Evolutionary conservation across 164 flowering plant genomes (phyloP).

Genomic region (Aristolochia fimbriata): DNA sequence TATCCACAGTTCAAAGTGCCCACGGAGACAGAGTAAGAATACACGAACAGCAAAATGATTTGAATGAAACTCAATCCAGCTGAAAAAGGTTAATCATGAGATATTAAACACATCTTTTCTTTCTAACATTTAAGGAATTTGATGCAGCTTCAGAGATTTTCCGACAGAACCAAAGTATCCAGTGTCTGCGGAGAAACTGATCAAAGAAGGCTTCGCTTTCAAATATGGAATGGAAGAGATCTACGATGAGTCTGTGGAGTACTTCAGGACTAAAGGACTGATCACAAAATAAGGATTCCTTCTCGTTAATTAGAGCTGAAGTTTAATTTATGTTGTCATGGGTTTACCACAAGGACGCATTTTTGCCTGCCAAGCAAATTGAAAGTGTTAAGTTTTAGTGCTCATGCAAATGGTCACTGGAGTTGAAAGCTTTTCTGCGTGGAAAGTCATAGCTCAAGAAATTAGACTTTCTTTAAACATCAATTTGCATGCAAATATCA

Average conservation of each 20-base stretch:
- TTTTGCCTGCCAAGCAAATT: too few relatives aligned
- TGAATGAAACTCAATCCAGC: not conserved
- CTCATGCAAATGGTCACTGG: too few relatives aligned
- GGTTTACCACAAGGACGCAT: too few relatives aligned
- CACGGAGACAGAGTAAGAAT: conserved; percentile 65
- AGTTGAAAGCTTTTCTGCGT: too few relatives aligned
- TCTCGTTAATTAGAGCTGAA: not conserved
- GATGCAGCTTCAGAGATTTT: conserved; percentile 56
- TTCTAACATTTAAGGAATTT: conserved; percentile 28
- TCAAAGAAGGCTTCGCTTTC: conserved; percentile 64
- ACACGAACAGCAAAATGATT: not conserved
- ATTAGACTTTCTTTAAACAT: too few relatives aligned
- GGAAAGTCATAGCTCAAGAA: too few relatives aligned
- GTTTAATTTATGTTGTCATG: too few relatives aligned
- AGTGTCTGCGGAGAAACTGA: conserved; percentile 58
- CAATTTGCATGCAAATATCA: too few relatives aligned
- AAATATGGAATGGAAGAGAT: conserved; percentile 57
- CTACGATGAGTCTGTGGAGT: conserved; percentile 54
- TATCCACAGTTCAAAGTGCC: conserved; percentile 53
- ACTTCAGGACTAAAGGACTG: conserved; percentile 38
- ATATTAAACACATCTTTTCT: not conserved
- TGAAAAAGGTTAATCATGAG: too few relatives aligned
- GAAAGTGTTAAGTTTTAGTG: too few relatives aligned
- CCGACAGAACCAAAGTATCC: conserved; percentile 52
- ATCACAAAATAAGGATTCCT: conserved; percentile 21